phyloP scores from a whole-genome alignment of 2,329 filamentous ascomycete species.

The Erysiphe pisi region DNA sequence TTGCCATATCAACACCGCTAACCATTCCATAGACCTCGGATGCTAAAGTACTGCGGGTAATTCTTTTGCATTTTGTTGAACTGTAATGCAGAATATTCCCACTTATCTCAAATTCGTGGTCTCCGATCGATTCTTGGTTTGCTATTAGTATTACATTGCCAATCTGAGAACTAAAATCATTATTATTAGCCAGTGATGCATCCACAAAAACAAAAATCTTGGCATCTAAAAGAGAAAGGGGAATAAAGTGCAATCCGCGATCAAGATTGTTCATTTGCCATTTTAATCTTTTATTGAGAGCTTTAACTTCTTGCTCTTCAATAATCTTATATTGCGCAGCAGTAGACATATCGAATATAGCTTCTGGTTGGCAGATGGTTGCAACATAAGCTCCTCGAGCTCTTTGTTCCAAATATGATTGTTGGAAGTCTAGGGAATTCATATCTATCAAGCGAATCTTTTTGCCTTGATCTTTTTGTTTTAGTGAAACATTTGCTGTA shows the following conservation, averaged over 20 bases:
- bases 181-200: constrained; percentile 2
- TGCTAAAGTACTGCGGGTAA: too few species aligned
- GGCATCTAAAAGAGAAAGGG: background rate
- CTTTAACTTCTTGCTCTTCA: background rate
- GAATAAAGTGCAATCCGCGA: background rate
- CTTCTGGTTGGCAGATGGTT: background rate
- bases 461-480: background rate
- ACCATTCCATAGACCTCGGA: too few species aligned
- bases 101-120: too few species aligned
- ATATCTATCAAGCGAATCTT: background rate
- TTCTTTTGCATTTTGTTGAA: too few species aligned
- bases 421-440: background rate
- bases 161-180: constrained; percentile 11
- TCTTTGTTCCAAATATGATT: background rate
- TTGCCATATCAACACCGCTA: too few species aligned
- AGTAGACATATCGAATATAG: background rate
- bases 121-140: too few species aligned
- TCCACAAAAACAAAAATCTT: constrained; percentile 24
- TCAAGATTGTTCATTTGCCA: constrained; percentile 5
- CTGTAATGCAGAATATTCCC: too few species aligned
- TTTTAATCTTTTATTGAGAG: background rate
- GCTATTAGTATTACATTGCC: background rate
- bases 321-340: background rate
- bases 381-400: background rate
- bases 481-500: too few species aligned